phyloP scores from a whole-genome alignment of 257 asterid genomes.

The Mentha longifolia region DNA sequence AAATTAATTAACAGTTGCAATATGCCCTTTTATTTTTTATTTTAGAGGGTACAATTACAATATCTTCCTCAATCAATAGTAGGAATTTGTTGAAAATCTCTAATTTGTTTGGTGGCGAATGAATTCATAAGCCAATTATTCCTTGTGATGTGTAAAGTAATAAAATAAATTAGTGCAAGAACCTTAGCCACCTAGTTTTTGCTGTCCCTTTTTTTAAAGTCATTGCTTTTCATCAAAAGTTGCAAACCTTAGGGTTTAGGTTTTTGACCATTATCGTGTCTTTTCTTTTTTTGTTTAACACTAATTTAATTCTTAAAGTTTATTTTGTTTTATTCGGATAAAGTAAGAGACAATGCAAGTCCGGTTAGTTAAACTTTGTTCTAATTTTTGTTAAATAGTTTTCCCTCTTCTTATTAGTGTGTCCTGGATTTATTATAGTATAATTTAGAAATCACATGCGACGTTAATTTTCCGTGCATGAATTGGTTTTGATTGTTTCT shows the following conservation, averaged over 20 bases:
- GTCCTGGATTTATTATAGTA: not conserved
- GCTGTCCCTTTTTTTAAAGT: constrained; percentile 48
- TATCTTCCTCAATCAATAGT: not conserved
- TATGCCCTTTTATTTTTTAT: not conserved
- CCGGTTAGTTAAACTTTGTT: not conserved
- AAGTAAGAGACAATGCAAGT: not conserved
- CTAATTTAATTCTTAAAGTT: constrained; percentile 7
- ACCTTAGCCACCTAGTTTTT: constrained; percentile 44
- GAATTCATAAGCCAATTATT: constrained; percentile 30
- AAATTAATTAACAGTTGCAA: not conserved
- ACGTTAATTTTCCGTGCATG: not conserved
- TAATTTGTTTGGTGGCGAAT: constrained; percentile 29
- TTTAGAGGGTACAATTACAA: too few species aligned
- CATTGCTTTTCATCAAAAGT: constrained; percentile 53
- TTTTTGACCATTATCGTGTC: constrained; percentile 47
- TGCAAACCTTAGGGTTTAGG: constrained; percentile 40
- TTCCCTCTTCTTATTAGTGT: not conserved
- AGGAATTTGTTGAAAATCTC: constrained; percentile 13
- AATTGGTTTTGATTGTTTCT: not conserved
- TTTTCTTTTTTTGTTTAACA: constrained; percentile 9
- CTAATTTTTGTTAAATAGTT: not conserved
- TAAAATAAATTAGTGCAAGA: constrained; percentile 29
- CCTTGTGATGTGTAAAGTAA: constrained; percentile 47
- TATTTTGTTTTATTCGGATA: constrained; percentile 12
- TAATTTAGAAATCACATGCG: too few species aligned